Base-by-base conservation (phyloP, 768 basidiomycete genomes). In the Lentinula detonsa region DNA sequence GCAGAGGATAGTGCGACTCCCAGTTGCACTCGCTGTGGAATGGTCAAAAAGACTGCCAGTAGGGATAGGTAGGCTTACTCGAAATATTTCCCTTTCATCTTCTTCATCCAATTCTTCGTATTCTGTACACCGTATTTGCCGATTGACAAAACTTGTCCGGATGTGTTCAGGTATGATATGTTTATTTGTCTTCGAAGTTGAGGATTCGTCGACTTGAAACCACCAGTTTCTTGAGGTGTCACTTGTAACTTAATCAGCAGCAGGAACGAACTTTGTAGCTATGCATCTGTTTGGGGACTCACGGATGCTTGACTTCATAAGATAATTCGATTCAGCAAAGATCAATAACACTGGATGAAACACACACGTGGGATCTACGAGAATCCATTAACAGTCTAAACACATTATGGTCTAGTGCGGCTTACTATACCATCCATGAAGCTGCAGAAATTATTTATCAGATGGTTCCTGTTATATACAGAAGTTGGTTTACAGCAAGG, bases 51-150 rank as follows among this genome's bases (percentile, higher is more conserved):
- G 33, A 10, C 23, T 16, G 11, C 50, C 11, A 16, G 21, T 40
- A 53, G 3, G 8, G 34, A 51, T 34, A 5, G 3, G 10, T 2
- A 4, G 0, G 18, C 74, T 35, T 31, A 79, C 82, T 73, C 82
- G 82, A 65, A 78, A 78, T n/a, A 78, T 75, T 48, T 78, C 78
- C 46, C 78, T 68, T 56, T 78, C 77, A 11, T 74, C 72, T 4
- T 67, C 57, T 51, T 73, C 74, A 2, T 66, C 61, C 4, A 78
- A 65, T 18, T 79, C 76, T 63, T 71, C 68, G 59, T 79, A 84
- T 62, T 84, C 83, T 48, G 83, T 73, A 61, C 84, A 85, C 1
- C 80, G 76, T 6, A 84, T 73, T 61, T 83, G 81, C 66, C 83
- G 83, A 59, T 77, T 81, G 33, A 72, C 66, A 62, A 85, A 84